Base-by-base conservation (phyloP, 2,329 filamentous ascomycete species). In the Talaromyces sp. region DNA sequence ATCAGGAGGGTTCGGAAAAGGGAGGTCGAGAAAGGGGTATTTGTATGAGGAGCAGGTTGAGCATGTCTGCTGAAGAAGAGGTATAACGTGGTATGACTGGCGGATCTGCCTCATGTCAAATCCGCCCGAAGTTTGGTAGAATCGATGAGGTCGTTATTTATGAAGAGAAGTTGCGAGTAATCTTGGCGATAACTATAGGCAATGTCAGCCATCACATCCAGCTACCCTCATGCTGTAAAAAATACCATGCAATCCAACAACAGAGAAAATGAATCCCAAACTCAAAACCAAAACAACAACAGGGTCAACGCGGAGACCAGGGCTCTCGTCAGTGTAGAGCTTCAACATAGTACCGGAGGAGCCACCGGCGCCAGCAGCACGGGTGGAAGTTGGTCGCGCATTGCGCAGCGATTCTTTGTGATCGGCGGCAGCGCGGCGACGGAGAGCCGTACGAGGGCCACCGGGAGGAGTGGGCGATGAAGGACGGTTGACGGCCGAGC, bases 321-420 rank as follows among this genome's bases (percentile, higher is more conserved):
- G 95, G 70, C 92, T 96, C 84, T 99, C 95, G 77, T 99, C 95
- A 65, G 95, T 99, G 88, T 99, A 99, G 52, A 99, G 89, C 81
- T 93, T 94, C 83, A 99, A 85, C 95, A 99, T 99, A 62, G 95
- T 99, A 83, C 92, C 96, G 80, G 90, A 96, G 78, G 93, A 97
- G 70, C 95, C 95, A 71, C 95, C 95, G 19, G 95, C 95, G 72
- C 95, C 95, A 39, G 95, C 95, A 45, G 94, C 89, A 74, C 95
- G 88, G 70, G 95, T 99, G 83, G 91, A 96, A 78, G 89, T 91
- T 60, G 95, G 95, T 72, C 95, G 87, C 70, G 88, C 90, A 90
- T 96, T 99, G 75, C 94, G 93, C 73, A 94, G 88, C 82, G 96
- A 95, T 82, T 98, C 95, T 81, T 97, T 97, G 83, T 97, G 91